phyloP scores from a whole-genome alignment of 768 basidiomycete genomes.

The Leucosporidium yakuticum region DNA sequence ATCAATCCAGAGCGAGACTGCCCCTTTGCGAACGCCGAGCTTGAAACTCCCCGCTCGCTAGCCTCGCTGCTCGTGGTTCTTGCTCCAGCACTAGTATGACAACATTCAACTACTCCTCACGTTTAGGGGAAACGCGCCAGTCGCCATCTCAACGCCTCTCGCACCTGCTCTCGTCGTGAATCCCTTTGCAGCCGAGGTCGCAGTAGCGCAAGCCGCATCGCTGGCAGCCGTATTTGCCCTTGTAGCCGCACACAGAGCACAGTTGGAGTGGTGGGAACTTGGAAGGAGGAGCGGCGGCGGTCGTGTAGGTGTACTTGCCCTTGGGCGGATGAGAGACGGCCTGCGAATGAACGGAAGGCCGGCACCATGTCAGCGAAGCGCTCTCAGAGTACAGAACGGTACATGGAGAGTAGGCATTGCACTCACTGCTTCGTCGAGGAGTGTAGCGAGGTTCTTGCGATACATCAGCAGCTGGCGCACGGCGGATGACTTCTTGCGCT shows the following conservation, averaged over 20 bases:
- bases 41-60: no score
- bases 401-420: not conserved
- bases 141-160: conserved; percentile 46
- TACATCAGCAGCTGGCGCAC: conserved; percentile 74
- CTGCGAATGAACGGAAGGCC: no score
- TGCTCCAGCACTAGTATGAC: no score
- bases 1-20: no score
- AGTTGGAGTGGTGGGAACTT: conserved; percentile 62
- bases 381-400: not conserved
- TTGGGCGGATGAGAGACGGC: conserved; percentile 38
- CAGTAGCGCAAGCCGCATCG: conserved; percentile 71
- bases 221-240: conserved; percentile 70
- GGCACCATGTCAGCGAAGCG: no score
- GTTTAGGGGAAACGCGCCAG: no score
- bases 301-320: conserved; percentile 63
- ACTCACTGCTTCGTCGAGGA: conserved; percentile 75
- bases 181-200: conserved; percentile 61
- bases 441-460: conserved; percentile 65
- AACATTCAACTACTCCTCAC: no score
- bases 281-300: conserved; percentile 57
- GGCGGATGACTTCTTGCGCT: conserved; percentile 75
- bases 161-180: conserved; percentile 74
- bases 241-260: conserved; percentile 83
- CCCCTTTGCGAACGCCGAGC: no score
- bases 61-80: no score